Evolutionary conservation across 306 rosid genomes (phyloP).

Genomic region (Crotalaria pallida): DNA sequence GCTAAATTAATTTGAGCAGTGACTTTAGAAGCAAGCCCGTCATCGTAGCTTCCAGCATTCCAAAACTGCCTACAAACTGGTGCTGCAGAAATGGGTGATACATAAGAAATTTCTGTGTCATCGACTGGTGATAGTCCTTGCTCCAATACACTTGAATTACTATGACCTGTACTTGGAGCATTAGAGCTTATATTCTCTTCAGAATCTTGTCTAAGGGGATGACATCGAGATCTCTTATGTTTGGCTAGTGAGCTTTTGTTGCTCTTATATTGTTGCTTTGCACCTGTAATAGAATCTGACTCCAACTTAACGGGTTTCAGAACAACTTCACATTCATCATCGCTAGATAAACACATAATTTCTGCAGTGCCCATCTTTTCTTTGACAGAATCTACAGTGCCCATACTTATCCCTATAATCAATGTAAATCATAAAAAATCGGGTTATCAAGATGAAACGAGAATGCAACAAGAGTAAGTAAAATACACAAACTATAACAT

Average conservation of each 20-base stretch:
- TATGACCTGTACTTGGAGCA: slow-evolving; percentile 55
- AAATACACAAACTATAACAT: background rate
- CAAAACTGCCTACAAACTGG: slow-evolving; percentile 78
- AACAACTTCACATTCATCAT: slow-evolving; percentile 49
- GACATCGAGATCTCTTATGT: slow-evolving; percentile 17
- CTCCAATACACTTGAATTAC: slow-evolving; percentile 61
- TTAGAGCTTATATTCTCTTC: slow-evolving; percentile 50
- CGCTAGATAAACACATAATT: slow-evolving; percentile 69
- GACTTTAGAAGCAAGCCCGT: slow-evolving; percentile 41
- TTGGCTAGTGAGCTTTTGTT: slow-evolving; percentile 12
- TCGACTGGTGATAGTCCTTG: slow-evolving; percentile 55
- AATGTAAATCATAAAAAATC: slow-evolving; percentile 13
- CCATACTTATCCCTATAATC: slow-evolving; percentile 44
- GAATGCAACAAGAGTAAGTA: background rate
- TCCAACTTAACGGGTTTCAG: slow-evolving; percentile 50
- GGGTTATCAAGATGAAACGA: slow-evolving; percentile 10
- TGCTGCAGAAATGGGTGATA: slow-evolving; percentile 47
- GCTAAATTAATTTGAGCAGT: slow-evolving; percentile 50
- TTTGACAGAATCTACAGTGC: background rate
- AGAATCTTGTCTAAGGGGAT: slow-evolving; percentile 25
- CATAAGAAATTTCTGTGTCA: slow-evolving; percentile 53
- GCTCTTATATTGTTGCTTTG: slow-evolving; percentile 12
- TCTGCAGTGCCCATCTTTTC: slow-evolving; percentile 43
- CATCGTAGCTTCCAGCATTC: slow-evolving; percentile 85
- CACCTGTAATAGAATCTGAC: slow-evolving; percentile 21